Conservation (phyloP, 108 stramenopile species). For the Discostella stelligeroides region DNA sequence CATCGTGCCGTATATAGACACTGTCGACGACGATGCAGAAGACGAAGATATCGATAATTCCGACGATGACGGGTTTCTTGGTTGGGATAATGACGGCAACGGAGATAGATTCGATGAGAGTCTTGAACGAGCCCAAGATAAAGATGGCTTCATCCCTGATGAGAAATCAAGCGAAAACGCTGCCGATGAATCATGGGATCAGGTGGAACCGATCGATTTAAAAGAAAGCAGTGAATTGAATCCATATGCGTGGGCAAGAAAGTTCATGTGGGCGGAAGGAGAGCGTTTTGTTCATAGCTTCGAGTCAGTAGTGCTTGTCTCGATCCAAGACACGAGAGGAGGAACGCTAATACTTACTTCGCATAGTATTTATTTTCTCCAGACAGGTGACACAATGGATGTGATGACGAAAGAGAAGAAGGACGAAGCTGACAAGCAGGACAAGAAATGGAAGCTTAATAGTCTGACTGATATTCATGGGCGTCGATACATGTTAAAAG, state of each 20-base stretch:
- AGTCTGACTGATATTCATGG: constrained; percentile 77
- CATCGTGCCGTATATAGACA: constrained; percentile 51
- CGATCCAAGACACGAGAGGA: constrained; percentile 56
- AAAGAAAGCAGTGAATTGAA: constrained; percentile 44
- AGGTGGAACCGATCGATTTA: constrained; percentile 48
- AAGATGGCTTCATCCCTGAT: constrained; percentile 12
- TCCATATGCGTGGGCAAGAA: constrained; percentile 74
- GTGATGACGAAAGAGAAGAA: constrained; percentile 73
- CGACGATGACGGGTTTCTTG: constrained; percentile 48
- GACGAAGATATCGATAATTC: constrained; percentile 50
- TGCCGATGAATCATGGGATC: constrained; percentile 34
- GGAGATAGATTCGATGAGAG: constrained; percentile 4
- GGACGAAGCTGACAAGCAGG: constrained; percentile 20
- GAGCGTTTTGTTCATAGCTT: constrained; percentile 74
- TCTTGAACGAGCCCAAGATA: constrained; percentile 4
- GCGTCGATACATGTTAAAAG: constrained; percentile 91
- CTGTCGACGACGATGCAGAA: constrained; percentile 55
- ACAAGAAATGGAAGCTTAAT: constrained; percentile 74
- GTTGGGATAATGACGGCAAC: constrained; percentile 30
- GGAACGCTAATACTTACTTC: constrained; percentile 79
- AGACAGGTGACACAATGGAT: constrained; percentile 59
- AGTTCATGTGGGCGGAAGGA: constrained; percentile 75
- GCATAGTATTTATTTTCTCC: constrained; percentile 81
- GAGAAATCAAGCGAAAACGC: constrained; percentile 26
- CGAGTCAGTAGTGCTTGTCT: constrained; percentile 70